phyloP scores from a whole-genome alignment of 202 grass and related monocot species.

The Setaria viridis region DNA sequence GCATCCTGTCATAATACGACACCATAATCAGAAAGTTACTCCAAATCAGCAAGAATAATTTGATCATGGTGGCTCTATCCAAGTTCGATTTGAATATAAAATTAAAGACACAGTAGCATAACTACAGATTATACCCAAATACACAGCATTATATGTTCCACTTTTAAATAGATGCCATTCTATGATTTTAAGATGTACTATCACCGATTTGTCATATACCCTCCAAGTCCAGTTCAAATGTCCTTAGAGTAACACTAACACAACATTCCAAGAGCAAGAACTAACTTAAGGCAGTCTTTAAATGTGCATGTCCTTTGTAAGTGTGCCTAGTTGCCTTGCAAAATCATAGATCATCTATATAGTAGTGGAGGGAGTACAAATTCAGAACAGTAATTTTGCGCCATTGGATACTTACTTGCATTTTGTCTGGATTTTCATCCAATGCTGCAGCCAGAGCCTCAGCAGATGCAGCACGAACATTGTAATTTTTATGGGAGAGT shows the following conservation, averaged over 20 bases:
- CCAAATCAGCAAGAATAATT: constrained; percentile 17
- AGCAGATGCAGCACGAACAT: constrained; percentile 86
- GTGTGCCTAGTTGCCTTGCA: neutral
- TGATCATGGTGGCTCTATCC: constrained; percentile 30
- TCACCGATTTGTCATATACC: neutral
- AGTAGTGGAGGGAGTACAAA: neutral
- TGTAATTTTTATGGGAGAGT: constrained; percentile 90
- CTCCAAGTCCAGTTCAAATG: constrained; percentile 5
- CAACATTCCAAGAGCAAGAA: neutral
- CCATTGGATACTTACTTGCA: constrained; percentile 68
- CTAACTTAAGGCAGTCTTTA: neutral
- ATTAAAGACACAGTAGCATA: constrained; percentile 23
- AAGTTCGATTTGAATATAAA: constrained; percentile 10
- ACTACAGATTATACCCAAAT: constrained; percentile 2
- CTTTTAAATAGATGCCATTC: neutral
- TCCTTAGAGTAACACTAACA: neutral
- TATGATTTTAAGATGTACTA: neutral
- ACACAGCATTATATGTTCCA: neutral
- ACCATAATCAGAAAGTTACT: constrained; percentile 5
- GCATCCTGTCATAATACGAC: constrained; percentile 63
- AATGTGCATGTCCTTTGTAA: neutral
- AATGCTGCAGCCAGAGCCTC: constrained; percentile 93
- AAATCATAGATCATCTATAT: constrained; percentile 1
- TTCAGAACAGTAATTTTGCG: constrained; percentile 25
- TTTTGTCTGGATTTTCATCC: constrained; percentile 89